Percentiles rank a stretch among this genome's conserved stretches.
These are phyloP conservation scores for Globisporangium cylindrosporum DNA, from an alignment of 352 stramenopile genomes.

Conservation along the genomic window DNA sequence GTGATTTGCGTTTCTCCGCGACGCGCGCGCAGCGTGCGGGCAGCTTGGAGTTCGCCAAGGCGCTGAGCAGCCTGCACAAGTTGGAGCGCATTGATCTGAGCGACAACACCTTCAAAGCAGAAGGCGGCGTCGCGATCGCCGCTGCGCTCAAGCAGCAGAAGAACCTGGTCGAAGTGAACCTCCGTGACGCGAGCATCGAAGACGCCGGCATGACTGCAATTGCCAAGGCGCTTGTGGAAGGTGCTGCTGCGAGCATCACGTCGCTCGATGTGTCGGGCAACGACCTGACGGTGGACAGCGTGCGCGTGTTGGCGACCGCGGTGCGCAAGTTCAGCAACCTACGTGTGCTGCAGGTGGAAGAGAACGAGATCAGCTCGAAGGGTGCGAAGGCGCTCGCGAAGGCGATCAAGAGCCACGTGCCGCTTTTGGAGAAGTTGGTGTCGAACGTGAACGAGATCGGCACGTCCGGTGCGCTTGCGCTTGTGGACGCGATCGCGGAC, in stretches of 20 bases:
- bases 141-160: slow-evolving; percentile 67
- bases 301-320: slow-evolving; percentile 42
- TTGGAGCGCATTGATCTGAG: slow-evolving; percentile 90
- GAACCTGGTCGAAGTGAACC: slow-evolving; percentile 82
- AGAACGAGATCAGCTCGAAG: slow-evolving; percentile 92
- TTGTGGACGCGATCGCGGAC: slow-evolving; percentile 57
- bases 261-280: slow-evolving; percentile 94
- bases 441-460: slow-evolving; percentile 89
- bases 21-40: slow-evolving; percentile 87
- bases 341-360: slow-evolving; percentile 86
- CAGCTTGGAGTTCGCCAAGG: slow-evolving; percentile 85
- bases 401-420: slow-evolving; percentile 50
- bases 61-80: slow-evolving; percentile 58
- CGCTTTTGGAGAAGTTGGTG: slow-evolving; percentile 75
- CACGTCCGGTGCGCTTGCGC: slow-evolving; percentile 79
- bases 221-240: slow-evolving; percentile 63
- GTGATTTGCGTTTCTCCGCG: slow-evolving; percentile 92
- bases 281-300: slow-evolving; percentile 76
- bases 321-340: slow-evolving; percentile 52
- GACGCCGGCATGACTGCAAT: slow-evolving; percentile 89
- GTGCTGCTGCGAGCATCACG: slow-evolving; percentile 36
- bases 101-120: slow-evolving; percentile 92
- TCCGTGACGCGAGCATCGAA: slow-evolving; percentile 89
- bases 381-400: slow-evolving; percentile 74
- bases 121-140: slow-evolving; percentile 84